Evolutionary conservation across 768 basidiomycete species (phyloP).

Genomic region (Erythrobasidium yunnanense): DNA sequence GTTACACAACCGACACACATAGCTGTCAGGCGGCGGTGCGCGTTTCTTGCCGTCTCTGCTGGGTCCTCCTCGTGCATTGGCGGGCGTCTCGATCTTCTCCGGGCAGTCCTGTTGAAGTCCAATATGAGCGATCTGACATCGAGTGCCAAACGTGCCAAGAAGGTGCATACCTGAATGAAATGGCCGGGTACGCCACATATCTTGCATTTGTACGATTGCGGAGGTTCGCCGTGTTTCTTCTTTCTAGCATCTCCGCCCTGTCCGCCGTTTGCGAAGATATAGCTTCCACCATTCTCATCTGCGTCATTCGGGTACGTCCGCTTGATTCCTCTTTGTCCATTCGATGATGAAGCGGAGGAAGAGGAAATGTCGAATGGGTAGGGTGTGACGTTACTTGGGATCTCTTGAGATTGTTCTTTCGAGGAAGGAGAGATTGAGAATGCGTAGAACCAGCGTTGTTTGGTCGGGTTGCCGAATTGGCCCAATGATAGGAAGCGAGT

Average conservation of each 20-base stretch:
- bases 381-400: no score
- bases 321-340: constrained; percentile 40
- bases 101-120: no score
- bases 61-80: no score
- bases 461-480: constrained; percentile 60
- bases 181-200: constrained; percentile 53
- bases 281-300: constrained; percentile 37
- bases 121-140: no score
- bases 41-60: constrained; percentile 53
- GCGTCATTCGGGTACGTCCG: constrained; percentile 38
- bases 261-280: constrained; percentile 40
- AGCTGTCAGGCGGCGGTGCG: constrained; percentile 68
- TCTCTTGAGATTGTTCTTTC: no score
- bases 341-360: constrained; percentile 42
- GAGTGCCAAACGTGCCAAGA: no score
- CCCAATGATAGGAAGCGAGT: constrained; percentile 77
- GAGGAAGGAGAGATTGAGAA: constrained; percentile 71
- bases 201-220: constrained; percentile 76
- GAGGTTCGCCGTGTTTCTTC: constrained; percentile 43
- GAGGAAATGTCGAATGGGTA: no score
- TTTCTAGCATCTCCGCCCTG: no score
- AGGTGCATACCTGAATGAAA: no score
- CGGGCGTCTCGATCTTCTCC: constrained; percentile 50
- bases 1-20: constrained; percentile 82
- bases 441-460: constrained; percentile 96